These are phyloP conservation scores for Mycena leptocephala DNA, from an alignment of 768 basidiomycete genomes.

Conservation along the genomic window DNA sequence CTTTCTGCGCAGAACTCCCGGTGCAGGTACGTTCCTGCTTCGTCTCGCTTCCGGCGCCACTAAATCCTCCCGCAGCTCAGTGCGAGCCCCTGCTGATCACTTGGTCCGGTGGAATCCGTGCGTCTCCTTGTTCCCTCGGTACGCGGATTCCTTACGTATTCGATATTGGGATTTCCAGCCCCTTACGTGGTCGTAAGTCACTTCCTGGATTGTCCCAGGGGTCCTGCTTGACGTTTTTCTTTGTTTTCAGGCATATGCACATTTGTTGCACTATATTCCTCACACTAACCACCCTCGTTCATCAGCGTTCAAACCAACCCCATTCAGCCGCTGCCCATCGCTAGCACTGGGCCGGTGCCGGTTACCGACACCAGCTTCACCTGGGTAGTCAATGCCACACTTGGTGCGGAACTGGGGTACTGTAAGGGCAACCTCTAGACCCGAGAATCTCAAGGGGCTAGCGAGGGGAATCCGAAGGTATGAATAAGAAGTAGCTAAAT, in stretches of 20 bases:
- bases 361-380: slow-evolving; percentile 1
- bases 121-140: background rate
- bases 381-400: slow-evolving; percentile 13
- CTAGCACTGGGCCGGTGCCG: background rate
- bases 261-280: slow-evolving; percentile 1
- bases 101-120: slow-evolving; percentile 14
- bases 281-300: background rate
- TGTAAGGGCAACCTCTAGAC: no score
- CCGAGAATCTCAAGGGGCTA: no score
- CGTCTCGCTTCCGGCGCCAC: slow-evolving; percentile 4
- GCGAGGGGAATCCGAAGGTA: no score
- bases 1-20: background rate
- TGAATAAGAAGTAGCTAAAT: no score
- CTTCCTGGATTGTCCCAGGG: background rate
- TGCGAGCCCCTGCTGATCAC: slow-evolving; percentile 16
- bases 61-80: slow-evolving; percentile 9
- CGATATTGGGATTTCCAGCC: background rate
- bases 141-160: background rate
- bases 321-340: background rate
- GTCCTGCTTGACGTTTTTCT: background rate
- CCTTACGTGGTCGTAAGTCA: slow-evolving; percentile 7
- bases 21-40: slow-evolving; percentile 4
- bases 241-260: slow-evolving; percentile 13
- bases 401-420: background rate
- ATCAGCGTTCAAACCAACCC: slow-evolving; percentile 16